Evolutionary conservation across 768 basidiomycete species (phyloP).

Genomic region (Suillus tomentosus): DNA sequence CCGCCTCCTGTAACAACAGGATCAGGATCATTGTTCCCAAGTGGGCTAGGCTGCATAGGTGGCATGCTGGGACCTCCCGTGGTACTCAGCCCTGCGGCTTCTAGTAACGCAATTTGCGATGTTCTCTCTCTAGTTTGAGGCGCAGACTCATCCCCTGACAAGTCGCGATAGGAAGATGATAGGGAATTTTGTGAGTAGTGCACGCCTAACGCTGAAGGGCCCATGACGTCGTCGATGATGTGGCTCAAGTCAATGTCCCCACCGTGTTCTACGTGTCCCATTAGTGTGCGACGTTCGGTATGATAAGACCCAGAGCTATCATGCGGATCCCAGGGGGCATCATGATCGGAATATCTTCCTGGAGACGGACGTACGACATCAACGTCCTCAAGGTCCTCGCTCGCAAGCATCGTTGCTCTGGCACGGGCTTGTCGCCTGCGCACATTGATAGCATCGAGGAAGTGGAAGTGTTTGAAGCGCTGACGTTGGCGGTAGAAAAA

Average conservation of each 20-base stretch:
- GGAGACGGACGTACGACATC: slow-evolving; percentile 14
- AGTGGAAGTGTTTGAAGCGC: slow-evolving; percentile 36
- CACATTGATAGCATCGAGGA: slow-evolving; percentile 30
- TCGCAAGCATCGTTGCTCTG: slow-evolving; percentile 27
- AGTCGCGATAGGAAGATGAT: slow-evolving; percentile 23
- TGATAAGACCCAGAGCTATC: not conserved
- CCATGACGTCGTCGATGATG: slow-evolving; percentile 55
- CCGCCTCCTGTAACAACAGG: not conserved
- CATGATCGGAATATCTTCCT: slow-evolving; percentile 22
- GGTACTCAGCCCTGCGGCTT: slow-evolving; percentile 23
- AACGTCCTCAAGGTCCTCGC: slow-evolving; percentile 26
- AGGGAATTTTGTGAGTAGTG: slow-evolving; percentile 30
- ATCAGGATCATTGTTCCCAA: slow-evolving; percentile 14
- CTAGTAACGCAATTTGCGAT: slow-evolving; percentile 26
- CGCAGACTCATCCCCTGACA: slow-evolving; percentile 6
- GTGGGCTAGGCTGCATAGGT: slow-evolving; percentile 24
- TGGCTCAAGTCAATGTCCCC: slow-evolving; percentile 32
- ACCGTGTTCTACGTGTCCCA: slow-evolving; percentile 19
- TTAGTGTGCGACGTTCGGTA: slow-evolving; percentile 25
- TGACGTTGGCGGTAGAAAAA: slow-evolving; percentile 42
- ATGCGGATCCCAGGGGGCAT: slow-evolving; percentile 24
- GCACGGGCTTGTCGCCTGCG: slow-evolving; percentile 22
- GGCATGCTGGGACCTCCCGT: not conserved
- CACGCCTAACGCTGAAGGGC: slow-evolving; percentile 25
- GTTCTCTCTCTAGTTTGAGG: slow-evolving; percentile 22